Percentiles rank a stretch among this genome's conserved stretches.
Evolutionary conservation across 345 rosid genomes (phyloP).

Genomic region (Eucalyptus sideroxylon): DNA sequence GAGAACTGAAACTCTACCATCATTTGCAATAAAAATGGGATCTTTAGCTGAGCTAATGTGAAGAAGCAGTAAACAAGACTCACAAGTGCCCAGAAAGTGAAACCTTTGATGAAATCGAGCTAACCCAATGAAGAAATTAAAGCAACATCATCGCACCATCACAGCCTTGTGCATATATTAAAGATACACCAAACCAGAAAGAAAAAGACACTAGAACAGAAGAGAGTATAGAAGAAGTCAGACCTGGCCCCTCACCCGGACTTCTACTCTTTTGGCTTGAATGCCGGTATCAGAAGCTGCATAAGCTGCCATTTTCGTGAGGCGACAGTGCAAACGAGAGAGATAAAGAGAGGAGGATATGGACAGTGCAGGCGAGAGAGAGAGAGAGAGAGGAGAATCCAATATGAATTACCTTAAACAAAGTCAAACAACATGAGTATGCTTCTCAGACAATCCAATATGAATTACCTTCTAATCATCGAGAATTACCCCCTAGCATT

Average conservation of each 20-base stretch:
- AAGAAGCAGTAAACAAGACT: background rate
- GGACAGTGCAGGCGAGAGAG: background rate
- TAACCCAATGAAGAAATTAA: too few species aligned
- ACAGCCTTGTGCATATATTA: background rate
- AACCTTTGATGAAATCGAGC: background rate
- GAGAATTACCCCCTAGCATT: background rate
- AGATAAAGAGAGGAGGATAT: background rate
- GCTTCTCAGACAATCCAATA: background rate
- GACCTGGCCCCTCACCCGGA: background rate
- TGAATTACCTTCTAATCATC: background rate
- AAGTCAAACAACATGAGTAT: background rate
- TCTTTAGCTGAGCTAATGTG: background rate
- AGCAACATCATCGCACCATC: background rate
- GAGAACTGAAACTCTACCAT: background rate
- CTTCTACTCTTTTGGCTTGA: background rate
- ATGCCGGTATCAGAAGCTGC: background rate
- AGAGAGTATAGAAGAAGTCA: background rate
- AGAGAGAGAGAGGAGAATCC: background rate
- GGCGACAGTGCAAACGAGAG: background rate
- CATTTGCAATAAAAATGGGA: background rate
- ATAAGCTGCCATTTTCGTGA: background rate
- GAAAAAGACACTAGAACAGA: background rate
- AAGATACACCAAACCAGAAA: background rate
- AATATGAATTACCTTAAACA: background rate
- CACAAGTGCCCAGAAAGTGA: background rate